Percentiles rank a stretch among this genome's conserved stretches.
Evolutionary conservation across 2,329 filamentous ascomycete genomes (phyloP).

Genomic region (Balansia obtecta): DNA sequence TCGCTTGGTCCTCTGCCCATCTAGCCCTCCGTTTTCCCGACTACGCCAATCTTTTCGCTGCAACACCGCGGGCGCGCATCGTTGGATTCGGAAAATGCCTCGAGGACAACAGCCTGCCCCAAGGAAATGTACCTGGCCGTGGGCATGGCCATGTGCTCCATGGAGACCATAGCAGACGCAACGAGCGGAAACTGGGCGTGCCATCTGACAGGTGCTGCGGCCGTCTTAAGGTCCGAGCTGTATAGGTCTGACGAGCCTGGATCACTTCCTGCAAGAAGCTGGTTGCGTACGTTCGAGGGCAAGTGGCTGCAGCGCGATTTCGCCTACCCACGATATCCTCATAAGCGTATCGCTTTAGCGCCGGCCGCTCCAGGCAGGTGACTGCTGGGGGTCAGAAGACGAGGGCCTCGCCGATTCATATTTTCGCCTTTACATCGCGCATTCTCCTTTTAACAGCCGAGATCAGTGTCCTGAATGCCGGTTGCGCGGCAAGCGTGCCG

Average conservation of each 20-base stretch:
- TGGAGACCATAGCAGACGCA: conserved; percentile 12
- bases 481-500: neutral
- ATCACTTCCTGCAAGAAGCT: no score
- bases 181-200: conserved; percentile 10
- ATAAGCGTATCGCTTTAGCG: conserved; percentile 7
- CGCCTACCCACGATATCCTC: conserved; percentile 7
- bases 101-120: conserved; percentile 5
- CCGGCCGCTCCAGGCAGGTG: conserved; percentile 2
- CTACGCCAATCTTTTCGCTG: conserved; percentile 8
- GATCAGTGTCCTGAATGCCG: conserved; percentile 5
- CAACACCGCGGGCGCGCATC: conserved; percentile 10
- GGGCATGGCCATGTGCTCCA: conserved; percentile 13
- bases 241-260: no score
- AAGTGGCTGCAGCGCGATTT: conserved; percentile 11
- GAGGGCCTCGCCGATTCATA: conserved; percentile 5
- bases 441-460: conserved; percentile 5
- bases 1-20: conserved; percentile 12
- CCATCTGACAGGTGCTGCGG: conserved; percentile 10
- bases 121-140: conserved; percentile 12
- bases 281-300: conserved; percentile 9
- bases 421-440: conserved; percentile 7
- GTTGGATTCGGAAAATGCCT: conserved; percentile 7
- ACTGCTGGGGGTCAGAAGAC: conserved; percentile 8
- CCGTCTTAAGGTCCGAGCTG: neutral
- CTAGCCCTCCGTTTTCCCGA: conserved; percentile 8